Evolutionary conservation across 306 rosid genomes (phyloP).

Genomic region (Castanea sativa): DNA sequence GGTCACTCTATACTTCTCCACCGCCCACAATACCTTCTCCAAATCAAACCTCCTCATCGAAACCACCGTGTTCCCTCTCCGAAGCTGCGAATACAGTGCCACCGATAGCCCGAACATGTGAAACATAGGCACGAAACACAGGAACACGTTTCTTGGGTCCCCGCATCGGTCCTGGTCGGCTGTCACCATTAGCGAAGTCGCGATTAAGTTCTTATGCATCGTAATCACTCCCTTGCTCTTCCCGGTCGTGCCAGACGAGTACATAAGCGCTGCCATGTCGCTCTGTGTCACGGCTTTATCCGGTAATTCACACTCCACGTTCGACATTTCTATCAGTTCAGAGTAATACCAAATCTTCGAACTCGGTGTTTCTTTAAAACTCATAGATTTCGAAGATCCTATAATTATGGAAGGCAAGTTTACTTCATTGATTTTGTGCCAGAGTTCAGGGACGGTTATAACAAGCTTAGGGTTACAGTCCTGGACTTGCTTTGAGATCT

Average conservation of each 20-base stretch:
- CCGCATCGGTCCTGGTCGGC: slow-evolving; percentile 14
- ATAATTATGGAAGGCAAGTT: slow-evolving; percentile 21
- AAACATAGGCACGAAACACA: slow-evolving; percentile 46
- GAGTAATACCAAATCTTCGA: slow-evolving; percentile 12
- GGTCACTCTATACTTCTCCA: slow-evolving; percentile 36
- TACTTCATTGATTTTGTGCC: slow-evolving; percentile 2
- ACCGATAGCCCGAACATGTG: slow-evolving; percentile 35
- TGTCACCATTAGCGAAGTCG: too few species aligned
- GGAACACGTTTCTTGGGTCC: slow-evolving; percentile 31
- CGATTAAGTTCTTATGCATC: slow-evolving; percentile 37
- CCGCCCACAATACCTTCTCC: slow-evolving; percentile 30
- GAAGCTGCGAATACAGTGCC: slow-evolving; percentile 28
- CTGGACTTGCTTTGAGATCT: slow-evolving; percentile 29
- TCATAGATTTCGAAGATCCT: neutral
- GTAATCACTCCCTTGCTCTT: slow-evolving; percentile 48
- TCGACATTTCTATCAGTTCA: slow-evolving; percentile 20
- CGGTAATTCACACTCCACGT: slow-evolving; percentile 3
- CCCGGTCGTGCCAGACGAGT: slow-evolving; percentile 49
- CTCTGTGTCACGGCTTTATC: slow-evolving; percentile 10
- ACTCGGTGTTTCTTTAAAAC: neutral
- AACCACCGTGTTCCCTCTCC: slow-evolving; percentile 41
- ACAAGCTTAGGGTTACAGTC: slow-evolving; percentile 39
- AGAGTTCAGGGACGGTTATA: slow-evolving; percentile 29
- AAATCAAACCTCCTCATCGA: slow-evolving; percentile 33
- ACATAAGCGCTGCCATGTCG: slow-evolving; percentile 44